Conservation (phyloP, 1,284 basidiomycete genomes). For the Cystobasidiaceae sp. region DNA sequence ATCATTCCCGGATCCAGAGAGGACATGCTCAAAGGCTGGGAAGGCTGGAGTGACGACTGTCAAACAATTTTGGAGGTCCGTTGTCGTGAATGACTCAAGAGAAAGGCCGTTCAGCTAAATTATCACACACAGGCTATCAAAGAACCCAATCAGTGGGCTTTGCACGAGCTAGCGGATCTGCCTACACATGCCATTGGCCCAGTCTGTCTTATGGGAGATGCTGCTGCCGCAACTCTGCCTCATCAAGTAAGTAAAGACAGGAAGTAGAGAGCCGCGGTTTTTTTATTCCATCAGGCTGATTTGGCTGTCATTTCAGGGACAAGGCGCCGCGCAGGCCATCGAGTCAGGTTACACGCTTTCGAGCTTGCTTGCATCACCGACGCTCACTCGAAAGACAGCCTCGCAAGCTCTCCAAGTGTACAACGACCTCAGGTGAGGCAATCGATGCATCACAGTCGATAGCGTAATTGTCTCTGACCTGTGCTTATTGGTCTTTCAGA, state of each 20-base stretch:
- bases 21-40: slow-evolving; percentile 23
- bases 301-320: neutral
- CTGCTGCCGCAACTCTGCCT: slow-evolving; percentile 22
- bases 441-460: no score
- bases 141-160: slow-evolving; percentile 15
- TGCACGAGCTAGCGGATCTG: slow-evolving; percentile 18
- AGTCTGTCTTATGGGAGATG: slow-evolving; percentile 22
- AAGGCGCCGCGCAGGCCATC: slow-evolving; percentile 25
- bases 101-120: no score
- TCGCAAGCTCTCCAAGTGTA: slow-evolving; percentile 17
- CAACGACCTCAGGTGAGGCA: slow-evolving; percentile 18
- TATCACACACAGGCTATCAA: slow-evolving; percentile 16
- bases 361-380: slow-evolving; percentile 1
- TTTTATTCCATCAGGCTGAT: neutral
- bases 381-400: neutral
- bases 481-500: no score
- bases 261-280: neutral
- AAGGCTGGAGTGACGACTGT: slow-evolving; percentile 23
- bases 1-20: slow-evolving; percentile 6
- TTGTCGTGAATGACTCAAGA: no score
- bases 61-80: slow-evolving; percentile 11
- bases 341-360: slow-evolving; percentile 23
- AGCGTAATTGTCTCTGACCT: no score
- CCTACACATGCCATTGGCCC: slow-evolving; percentile 20
- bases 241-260: slow-evolving; percentile 21